Base-by-base conservation (phyloP, 1,139 yeast genomes). In the Pichia sp. region DNA sequence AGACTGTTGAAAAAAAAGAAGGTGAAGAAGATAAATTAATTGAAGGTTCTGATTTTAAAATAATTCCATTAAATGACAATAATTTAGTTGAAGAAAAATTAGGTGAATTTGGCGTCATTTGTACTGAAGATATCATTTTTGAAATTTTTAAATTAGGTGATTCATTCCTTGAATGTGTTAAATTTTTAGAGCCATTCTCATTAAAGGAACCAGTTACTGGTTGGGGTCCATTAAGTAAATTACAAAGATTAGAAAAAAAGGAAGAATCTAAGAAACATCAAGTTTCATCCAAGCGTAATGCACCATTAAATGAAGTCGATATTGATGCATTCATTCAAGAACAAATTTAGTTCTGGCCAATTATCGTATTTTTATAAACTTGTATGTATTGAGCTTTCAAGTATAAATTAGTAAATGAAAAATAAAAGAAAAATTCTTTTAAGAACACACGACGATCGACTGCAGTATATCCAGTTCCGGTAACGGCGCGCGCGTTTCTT, bases 61-160 rank as follows among this genome's bases (percentile, higher is more conserved):
- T 51, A 12, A 62, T 76, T 40, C 74, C 79, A 40, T 45, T 85
- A 58, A 85, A 84, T 62, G 87, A 82, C 66, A 85, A 85, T 69
- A 82, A 79, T 58, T 68, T 80, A 40, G 83, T 85, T 44, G 95
- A 85, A 68, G 89, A 84, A 59, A 70, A 73, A 61, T 72, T 85
- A 53, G 90, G 86, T 30, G 80, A 79, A 36, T 68, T 72, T 49
- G 92, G 92, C 18, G 71, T 82, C 54, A 79, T 85, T 56, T 85
- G 95, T 77, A 76, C 82, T 39, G 94, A 85, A 68, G 95, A 85
- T 66, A 72, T 85, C 51, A 77, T 85, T 49, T 87, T 82, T 61
- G 92, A 85, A 65, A 72, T 85, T 49, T 73, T 71, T 37, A 66
- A 79, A 20, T 62, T 83, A 57, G 84, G 88, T 25, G 85, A 79